Evolutionary conservation across 2,329 filamentous ascomycete species (phyloP).

Genomic region (Diplodia intermedia): DNA sequence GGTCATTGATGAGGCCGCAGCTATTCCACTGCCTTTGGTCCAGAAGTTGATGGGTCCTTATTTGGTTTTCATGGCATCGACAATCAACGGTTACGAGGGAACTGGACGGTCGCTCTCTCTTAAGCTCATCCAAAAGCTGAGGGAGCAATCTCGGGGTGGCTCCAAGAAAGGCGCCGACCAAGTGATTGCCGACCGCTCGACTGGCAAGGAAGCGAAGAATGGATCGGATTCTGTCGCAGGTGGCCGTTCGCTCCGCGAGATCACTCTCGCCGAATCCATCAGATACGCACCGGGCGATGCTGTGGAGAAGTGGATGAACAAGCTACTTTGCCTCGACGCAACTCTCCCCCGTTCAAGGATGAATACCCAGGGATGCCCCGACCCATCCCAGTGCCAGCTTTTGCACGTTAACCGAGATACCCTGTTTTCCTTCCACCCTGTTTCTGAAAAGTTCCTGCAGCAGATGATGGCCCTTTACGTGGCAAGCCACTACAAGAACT

Average conservation of each 20-base stretch:
- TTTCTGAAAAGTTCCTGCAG: slow-evolving; percentile 95
- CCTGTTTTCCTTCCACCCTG: slow-evolving; percentile 95
- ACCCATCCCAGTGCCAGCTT: slow-evolving; percentile 89
- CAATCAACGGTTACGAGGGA: slow-evolving; percentile 98
- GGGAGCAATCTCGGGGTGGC: slow-evolving; percentile 82
- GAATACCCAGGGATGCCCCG: slow-evolving; percentile 79
- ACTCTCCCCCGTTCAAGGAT: slow-evolving; percentile 80
- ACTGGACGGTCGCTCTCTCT: slow-evolving; percentile 93
- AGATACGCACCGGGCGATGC: slow-evolving; percentile 88
- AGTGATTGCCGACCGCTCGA: slow-evolving; percentile 77
- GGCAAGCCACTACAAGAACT: slow-evolving; percentile 97
- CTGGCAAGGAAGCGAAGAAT: slow-evolving; percentile 67
- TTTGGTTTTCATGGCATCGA: slow-evolving; percentile 98
- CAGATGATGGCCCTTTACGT: slow-evolving; percentile 99
- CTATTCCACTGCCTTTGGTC: slow-evolving; percentile 91
- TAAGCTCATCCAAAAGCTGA: slow-evolving; percentile 95
- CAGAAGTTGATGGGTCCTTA: slow-evolving; percentile 96
- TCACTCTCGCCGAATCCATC: slow-evolving; percentile 92
- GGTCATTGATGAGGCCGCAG: slow-evolving; percentile 96
- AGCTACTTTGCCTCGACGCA: slow-evolving; percentile 89
- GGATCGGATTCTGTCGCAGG: slow-evolving; percentile 49
- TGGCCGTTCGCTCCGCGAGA: slow-evolving; percentile 85
- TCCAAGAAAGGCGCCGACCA: slow-evolving; percentile 62
- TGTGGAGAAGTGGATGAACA: slow-evolving; percentile 97
- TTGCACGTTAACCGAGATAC: slow-evolving; percentile 96